Percentiles rank a stretch among this genome's conserved stretches.
phyloP scores from a whole-genome alignment of 1,139 yeast genomes.

The Candida gigantensis region DNA sequence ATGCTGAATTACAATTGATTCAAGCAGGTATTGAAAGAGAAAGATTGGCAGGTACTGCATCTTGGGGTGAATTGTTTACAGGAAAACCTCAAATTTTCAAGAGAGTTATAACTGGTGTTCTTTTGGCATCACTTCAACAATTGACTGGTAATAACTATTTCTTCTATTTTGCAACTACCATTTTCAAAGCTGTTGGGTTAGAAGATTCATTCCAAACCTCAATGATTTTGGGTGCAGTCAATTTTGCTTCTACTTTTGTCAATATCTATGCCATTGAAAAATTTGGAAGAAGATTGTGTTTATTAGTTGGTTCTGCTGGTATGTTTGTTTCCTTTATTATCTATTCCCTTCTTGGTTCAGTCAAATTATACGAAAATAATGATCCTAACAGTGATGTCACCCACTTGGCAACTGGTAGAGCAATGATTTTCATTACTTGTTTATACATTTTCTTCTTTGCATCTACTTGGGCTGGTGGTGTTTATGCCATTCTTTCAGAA shows the following conservation, averaged over 20 bases:
- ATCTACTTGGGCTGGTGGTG: constrained; percentile 83
- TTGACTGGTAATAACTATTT: constrained; percentile 80
- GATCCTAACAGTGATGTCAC: constrained; percentile 29
- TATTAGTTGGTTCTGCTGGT: constrained; percentile 48
- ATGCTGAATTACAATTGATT: constrained; percentile 58
- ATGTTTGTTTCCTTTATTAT: constrained; percentile 61
- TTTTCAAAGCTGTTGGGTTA: constrained; percentile 75
- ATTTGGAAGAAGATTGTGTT: constrained; percentile 69
- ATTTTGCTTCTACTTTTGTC: constrained; percentile 70
- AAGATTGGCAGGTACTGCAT: constrained; percentile 61
- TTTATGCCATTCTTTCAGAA: constrained; percentile 77
- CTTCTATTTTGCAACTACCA: constrained; percentile 79
- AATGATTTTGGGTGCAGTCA: constrained; percentile 73
- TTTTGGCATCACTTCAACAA: constrained; percentile 71
- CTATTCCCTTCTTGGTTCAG: constrained; percentile 61
- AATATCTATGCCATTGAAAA: constrained; percentile 66
- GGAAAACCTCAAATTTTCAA: constrained; percentile 65
- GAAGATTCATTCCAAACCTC: constrained; percentile 73
- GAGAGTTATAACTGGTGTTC: constrained; percentile 63
- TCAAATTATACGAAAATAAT: constrained; percentile 53
- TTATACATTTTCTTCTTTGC: constrained; percentile 80
- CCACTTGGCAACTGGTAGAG: constrained; percentile 53
- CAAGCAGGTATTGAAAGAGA: constrained; percentile 67
- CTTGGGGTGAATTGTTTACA: constrained; percentile 65
- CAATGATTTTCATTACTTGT: constrained; percentile 75